Percentiles rank a stretch among this genome's conserved stretches.
Evolutionary conservation across 2,329 filamentous ascomycete genomes (phyloP).

Genomic region (Colletotrichum navitas): DNA sequence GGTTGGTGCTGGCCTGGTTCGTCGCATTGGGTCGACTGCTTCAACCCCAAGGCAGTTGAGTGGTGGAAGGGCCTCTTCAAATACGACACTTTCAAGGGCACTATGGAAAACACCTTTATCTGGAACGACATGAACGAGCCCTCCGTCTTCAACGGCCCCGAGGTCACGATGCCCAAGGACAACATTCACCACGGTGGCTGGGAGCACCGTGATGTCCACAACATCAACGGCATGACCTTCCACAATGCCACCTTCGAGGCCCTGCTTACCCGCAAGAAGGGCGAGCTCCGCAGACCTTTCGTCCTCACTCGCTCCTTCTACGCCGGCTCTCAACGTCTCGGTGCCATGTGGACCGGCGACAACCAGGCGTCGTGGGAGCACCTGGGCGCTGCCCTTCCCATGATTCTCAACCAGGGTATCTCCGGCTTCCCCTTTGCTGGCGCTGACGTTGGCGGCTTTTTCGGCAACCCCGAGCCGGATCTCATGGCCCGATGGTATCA

Average conservation of each 20-base stretch:
- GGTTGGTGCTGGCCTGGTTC: slow-evolving; percentile 99
- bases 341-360: slow-evolving; percentile 99
- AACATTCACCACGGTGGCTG: slow-evolving; percentile 91
- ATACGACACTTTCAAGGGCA: slow-evolving; percentile 89
- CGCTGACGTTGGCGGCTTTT: slow-evolving; percentile 97
- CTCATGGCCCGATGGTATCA: slow-evolving; percentile 96
- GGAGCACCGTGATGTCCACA: slow-evolving; percentile 98
- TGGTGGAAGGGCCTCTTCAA: slow-evolving; percentile 95
- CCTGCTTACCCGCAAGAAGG: slow-evolving; percentile 85
- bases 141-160: slow-evolving; percentile 97
- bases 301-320: slow-evolving; percentile 94
- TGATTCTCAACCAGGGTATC: slow-evolving; percentile 93
- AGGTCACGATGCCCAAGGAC: slow-evolving; percentile 99
- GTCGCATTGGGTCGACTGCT: slow-evolving; percentile 95
- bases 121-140: slow-evolving; percentile 99
- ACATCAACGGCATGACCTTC: slow-evolving; percentile 94
- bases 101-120: slow-evolving; percentile 87
- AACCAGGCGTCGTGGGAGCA: slow-evolving; percentile 96
- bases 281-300: slow-evolving; percentile 88
- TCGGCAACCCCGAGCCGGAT: slow-evolving; percentile 95
- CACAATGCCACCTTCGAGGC: slow-evolving; percentile 94
- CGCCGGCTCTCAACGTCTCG: slow-evolving; percentile 87
- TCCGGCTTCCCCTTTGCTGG: slow-evolving; percentile 94
- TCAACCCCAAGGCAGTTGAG: slow-evolving; percentile 89
- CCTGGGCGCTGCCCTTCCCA: slow-evolving; percentile 88